Evolutionary conservation across 108 stramenopile species (phyloP).

Genomic region (Cyclotella cryptica): DNA sequence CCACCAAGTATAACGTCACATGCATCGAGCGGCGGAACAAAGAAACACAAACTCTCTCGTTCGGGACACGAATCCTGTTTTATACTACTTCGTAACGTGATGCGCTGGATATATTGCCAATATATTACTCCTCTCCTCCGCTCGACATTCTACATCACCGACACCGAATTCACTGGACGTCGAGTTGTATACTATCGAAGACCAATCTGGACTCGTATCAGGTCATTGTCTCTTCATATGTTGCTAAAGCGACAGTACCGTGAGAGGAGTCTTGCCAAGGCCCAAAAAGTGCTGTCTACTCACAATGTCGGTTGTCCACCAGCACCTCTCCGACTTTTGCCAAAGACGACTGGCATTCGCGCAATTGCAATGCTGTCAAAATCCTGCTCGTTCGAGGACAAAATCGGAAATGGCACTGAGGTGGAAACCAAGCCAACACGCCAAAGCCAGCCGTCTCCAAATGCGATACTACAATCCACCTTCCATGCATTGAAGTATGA

Average conservation of each 20-base stretch:
- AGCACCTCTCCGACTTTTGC: constrained; percentile 69
- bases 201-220: constrained; percentile 83
- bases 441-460: constrained; percentile 37
- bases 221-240: constrained; percentile 62
- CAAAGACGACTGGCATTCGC: constrained; percentile 81
- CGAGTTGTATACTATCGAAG: constrained; percentile 79
- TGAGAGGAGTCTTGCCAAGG: constrained; percentile 45
- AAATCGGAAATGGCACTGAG: neutral
- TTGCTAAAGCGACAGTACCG: constrained; percentile 60
- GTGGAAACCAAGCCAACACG: neutral
- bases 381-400: constrained; percentile 23
- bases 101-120: constrained; percentile 76
- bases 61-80: constrained; percentile 65
- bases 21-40: neutral
- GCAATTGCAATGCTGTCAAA: constrained; percentile 78
- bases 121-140: constrained; percentile 80
- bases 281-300: constrained; percentile 26
- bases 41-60: constrained; percentile 37
- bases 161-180: constrained; percentile 74
- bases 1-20: neutral
- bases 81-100: constrained; percentile 48
- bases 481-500: constrained; percentile 81
- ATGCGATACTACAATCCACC: constrained; percentile 61
- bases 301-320: constrained; percentile 74
- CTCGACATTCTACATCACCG: constrained; percentile 83